Evolutionary conservation across 495 filamentous ascomycete genomes (phyloP).

Genomic region (Sordaria brevicollis): DNA sequence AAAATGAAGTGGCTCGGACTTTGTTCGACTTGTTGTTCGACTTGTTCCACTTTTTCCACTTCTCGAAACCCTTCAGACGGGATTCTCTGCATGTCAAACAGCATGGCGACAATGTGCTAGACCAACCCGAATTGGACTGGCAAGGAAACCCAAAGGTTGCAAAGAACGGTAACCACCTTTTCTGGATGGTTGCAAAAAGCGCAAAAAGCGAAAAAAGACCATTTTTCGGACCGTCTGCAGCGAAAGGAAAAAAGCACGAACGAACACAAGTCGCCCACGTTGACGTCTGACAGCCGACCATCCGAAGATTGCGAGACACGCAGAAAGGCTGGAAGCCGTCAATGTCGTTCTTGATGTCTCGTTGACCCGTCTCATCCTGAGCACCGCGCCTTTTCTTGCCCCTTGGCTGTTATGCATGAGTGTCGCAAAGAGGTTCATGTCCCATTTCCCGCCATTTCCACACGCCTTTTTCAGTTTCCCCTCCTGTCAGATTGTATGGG

Average conservation of each 20-base stretch:
- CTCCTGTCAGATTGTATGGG: no score
- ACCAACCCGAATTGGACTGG: not conserved
- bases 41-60: not conserved
- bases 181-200: not conserved
- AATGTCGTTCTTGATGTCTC: not conserved
- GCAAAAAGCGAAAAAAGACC: not conserved
- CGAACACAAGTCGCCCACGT: slow-evolving; percentile 15
- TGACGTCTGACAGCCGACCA: slow-evolving; percentile 3
- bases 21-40: not conserved
- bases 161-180: not conserved
- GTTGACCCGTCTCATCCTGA: not conserved
- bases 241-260: not conserved
- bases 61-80: not conserved
- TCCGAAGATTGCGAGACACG: not conserved
- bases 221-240: not conserved
- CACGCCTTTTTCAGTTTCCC: not conserved
- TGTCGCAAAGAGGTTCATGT: not conserved
- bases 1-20: slow-evolving; percentile 4
- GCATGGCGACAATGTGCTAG: not conserved
- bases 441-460: not conserved
- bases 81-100: not conserved
- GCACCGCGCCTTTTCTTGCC: not conserved
- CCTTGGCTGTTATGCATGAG: not conserved
- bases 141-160: not conserved
- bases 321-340: not conserved